Percentiles rank a stretch among this genome's conserved stretches.
Evolutionary conservation across 176 grass and related monocot genomes (phyloP).

Genomic region (Lolium multiflorum): DNA sequence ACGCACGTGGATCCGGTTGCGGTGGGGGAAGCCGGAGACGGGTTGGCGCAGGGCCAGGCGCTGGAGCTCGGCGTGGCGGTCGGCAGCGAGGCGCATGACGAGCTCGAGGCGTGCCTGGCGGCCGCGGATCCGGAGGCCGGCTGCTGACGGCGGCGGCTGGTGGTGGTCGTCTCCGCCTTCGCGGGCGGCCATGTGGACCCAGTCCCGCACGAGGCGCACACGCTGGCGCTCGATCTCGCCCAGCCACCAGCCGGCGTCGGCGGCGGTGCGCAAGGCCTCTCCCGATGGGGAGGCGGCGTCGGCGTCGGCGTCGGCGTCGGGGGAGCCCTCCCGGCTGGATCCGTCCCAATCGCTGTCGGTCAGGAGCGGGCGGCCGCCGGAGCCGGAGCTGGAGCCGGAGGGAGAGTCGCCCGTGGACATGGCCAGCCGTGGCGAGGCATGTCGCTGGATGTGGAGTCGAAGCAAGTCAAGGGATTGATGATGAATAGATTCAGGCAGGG

Average conservation of each 20-base stretch:
- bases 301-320: conserved; percentile 62
- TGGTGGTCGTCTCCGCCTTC: conserved; percentile 14
- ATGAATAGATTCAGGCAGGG: neutral
- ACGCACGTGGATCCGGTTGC: conserved; percentile 86
- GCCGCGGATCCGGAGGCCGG: conserved; percentile 74
- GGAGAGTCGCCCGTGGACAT: neutral
- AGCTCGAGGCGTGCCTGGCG: conserved; percentile 89
- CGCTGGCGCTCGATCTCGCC: conserved; percentile 71
- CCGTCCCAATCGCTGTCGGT: conserved; percentile 58
- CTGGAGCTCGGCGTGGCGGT: conserved; percentile 85
- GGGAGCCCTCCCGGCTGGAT: conserved; percentile 82
- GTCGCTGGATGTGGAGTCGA: neutral
- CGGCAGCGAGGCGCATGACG: conserved; percentile 84
- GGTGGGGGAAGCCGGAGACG: conserved; percentile 84
- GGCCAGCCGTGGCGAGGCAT: conserved; percentile 19
- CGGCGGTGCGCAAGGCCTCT: neutral
- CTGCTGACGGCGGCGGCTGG: conserved; percentile 39
- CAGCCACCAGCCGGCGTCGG: conserved; percentile 46
- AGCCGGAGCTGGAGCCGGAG: too few species aligned
- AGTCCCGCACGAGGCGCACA: conserved; percentile 66
- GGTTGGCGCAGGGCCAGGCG: conserved; percentile 65
- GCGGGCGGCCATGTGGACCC: conserved; percentile 65
- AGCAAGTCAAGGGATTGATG: neutral
- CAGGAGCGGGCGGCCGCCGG: too few species aligned
- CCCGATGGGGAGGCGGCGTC: conserved; percentile 2